Evolutionary conservation across 1,284 basidiomycete species (phyloP).

Genomic region (Cryptococcus maquisensis): DNA sequence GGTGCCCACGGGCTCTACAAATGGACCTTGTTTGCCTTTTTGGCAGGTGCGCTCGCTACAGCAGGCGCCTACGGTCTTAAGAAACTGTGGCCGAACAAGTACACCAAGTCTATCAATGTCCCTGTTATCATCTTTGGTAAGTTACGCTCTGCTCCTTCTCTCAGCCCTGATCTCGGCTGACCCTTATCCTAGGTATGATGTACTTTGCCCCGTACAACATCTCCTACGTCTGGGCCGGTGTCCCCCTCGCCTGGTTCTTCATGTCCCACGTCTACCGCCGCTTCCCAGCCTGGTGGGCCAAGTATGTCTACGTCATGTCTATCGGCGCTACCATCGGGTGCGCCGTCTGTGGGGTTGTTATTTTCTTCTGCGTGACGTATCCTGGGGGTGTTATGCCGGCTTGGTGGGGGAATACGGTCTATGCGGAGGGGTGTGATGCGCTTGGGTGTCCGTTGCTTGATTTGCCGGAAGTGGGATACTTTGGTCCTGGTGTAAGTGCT

Average conservation of each 20-base stretch:
- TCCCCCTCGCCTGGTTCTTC: constrained; percentile 18
- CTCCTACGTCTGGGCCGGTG: constrained; percentile 16
- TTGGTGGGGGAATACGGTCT: constrained; percentile 18
- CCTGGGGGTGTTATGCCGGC: constrained; percentile 9
- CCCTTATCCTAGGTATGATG: constrained; percentile 10
- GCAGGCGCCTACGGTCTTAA: constrained; percentile 12
- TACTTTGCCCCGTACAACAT: constrained; percentile 20
- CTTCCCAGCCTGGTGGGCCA: constrained; percentile 18
- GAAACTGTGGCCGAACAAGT: constrained; percentile 15
- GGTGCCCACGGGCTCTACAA: constrained; percentile 17
- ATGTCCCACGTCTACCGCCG: constrained; percentile 15
- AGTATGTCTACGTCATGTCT: constrained; percentile 17
- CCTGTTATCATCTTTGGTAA: constrained; percentile 14
- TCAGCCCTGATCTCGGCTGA: background rate
- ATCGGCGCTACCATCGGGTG: constrained; percentile 19
- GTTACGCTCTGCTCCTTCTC: constrained; percentile 14
- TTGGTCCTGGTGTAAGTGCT: constrained; percentile 20
- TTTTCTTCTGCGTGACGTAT: constrained; percentile 18
- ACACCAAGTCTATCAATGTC: constrained; percentile 13
- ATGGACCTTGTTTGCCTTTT: constrained; percentile 16
- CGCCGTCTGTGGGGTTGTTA: constrained; percentile 9
- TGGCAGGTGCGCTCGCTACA: constrained; percentile 9
- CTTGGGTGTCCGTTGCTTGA: constrained; percentile 12
- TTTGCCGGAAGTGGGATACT: constrained; percentile 15
- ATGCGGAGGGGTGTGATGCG: constrained; percentile 12